A percentile compares a stretch with the other conserved stretches of the same genome.
Evolutionary conservation across 2,329 filamentous ascomycete species (phyloP).

Genomic region (Didymella keratinophila): DNA sequence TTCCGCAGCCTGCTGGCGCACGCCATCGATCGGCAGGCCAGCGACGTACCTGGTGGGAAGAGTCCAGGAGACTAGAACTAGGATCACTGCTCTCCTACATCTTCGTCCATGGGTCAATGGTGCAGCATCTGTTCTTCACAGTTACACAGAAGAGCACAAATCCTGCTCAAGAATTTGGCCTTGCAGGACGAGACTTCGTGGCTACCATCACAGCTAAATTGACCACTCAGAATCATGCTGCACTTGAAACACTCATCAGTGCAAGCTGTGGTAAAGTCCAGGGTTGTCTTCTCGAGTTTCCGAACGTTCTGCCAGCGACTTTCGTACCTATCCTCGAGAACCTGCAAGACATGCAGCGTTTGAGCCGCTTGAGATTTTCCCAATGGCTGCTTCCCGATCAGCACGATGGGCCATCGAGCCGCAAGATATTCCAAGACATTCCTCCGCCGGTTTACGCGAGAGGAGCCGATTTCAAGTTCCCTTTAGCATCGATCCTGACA

Average conservation of each 20-base stretch:
- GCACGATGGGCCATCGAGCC: neutral
- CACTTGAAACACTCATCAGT: slow-evolving; percentile 24
- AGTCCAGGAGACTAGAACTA: slow-evolving; percentile 33
- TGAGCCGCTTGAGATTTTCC: slow-evolving; percentile 35
- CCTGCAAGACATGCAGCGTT: slow-evolving; percentile 36
- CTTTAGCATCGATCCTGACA: slow-evolving; percentile 29
- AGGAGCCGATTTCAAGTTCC: slow-evolving; percentile 29
- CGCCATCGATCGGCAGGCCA: slow-evolving; percentile 21
- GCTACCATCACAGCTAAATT: slow-evolving; percentile 30
- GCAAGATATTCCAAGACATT: slow-evolving; percentile 22
- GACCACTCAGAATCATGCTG: slow-evolving; percentile 22
- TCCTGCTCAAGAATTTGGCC: slow-evolving; percentile 12
- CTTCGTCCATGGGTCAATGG: slow-evolving; percentile 16
- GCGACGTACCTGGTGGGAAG: slow-evolving; percentile 42
- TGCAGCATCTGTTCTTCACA: slow-evolving; percentile 40
- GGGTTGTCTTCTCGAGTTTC: slow-evolving; percentile 40
- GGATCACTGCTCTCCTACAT: slow-evolving; percentile 42
- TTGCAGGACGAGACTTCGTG: slow-evolving; percentile 15
- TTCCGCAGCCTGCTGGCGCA: slow-evolving; percentile 30
- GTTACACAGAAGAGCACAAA: slow-evolving; percentile 26
- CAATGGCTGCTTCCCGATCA: slow-evolving; percentile 39
- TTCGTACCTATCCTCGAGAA: slow-evolving; percentile 42
- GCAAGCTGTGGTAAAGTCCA: slow-evolving; percentile 18
- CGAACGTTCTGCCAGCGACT: slow-evolving; percentile 38
- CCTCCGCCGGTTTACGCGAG: slow-evolving; percentile 41